Evolutionary conservation across 2,329 filamentous ascomycete genomes (phyloP).

Genomic region (Pseudocercospora fuligena): DNA sequence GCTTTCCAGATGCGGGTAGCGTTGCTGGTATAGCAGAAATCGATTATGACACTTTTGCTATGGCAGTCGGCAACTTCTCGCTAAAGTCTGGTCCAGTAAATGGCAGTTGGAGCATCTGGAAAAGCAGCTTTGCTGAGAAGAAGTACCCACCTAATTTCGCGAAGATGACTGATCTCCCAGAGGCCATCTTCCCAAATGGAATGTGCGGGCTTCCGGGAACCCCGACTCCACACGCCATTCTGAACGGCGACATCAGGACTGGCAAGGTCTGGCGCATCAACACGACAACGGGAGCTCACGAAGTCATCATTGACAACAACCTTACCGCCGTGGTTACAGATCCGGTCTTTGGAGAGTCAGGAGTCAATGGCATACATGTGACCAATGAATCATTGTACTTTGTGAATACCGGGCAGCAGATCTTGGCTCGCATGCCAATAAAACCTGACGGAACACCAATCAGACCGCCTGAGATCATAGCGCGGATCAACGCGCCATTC

Average conservation of each 20-base stretch:
- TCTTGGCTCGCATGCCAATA: slow-evolving; percentile 1
- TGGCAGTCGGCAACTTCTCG: slow-evolving; percentile 6
- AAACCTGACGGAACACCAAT: neutral
- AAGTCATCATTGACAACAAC: slow-evolving; percentile 4
- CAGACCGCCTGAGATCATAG: neutral
- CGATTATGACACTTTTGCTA: neutral
- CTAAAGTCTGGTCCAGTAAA: neutral
- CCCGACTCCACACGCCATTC: neutral
- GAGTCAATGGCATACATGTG: slow-evolving; percentile 7
- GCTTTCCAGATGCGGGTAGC: neutral
- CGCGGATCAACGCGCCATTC: neutral
- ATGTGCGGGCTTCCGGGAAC: neutral
- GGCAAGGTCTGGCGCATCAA: slow-evolving; percentile 5
- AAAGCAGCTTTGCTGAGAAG: neutral
- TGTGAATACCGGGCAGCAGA: neutral
- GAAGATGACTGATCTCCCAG: neutral
- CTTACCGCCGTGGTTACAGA: neutral
- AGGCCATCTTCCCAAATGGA: neutral
- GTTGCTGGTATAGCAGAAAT: neutral
- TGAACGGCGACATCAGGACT: neutral
- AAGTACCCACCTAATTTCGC: neutral
- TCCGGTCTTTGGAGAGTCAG: neutral
- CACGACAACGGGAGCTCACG: neutral
- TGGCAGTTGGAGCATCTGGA: slow-evolving; percentile 10
- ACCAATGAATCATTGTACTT: neutral